Evolutionary conservation across 805 yeast genomes (phyloP).

Genomic region (Lipomyces mesembrius): DNA sequence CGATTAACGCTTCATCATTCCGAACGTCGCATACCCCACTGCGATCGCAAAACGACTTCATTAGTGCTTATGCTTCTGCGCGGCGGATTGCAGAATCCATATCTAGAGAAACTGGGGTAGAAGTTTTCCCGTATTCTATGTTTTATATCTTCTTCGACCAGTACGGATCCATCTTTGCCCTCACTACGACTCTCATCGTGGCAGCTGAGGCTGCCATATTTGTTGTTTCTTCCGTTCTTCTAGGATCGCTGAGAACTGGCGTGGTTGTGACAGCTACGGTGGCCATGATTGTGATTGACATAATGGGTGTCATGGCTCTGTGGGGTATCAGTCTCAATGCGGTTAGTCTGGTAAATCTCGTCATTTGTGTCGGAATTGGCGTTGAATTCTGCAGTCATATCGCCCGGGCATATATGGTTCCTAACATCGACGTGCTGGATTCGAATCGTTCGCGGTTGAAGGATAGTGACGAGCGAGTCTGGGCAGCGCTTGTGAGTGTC

Average conservation of each 20-base stretch:
- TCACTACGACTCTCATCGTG: constrained; percentile 60
- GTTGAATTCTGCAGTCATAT: constrained; percentile 93
- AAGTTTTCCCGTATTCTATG: constrained; percentile 87
- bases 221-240: constrained; percentile 56
- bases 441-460: constrained; percentile 39
- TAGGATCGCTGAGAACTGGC: constrained; percentile 72
- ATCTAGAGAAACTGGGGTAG: constrained; percentile 49
- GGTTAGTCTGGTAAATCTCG: constrained; percentile 81
- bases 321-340: constrained; percentile 84
- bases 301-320: constrained; percentile 79
- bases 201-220: constrained; percentile 61
- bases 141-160: constrained; percentile 93
- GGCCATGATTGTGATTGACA: constrained; percentile 64
- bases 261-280: constrained; percentile 62
- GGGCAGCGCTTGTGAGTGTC: constrained; percentile 70
- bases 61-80: constrained; percentile 75
- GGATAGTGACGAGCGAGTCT: constrained; percentile 48
- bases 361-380: constrained; percentile 91
- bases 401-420: constrained; percentile 71
- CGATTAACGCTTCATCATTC: constrained; percentile 66
- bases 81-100: constrained; percentile 64
- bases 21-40: constrained; percentile 80
- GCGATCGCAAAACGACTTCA: constrained; percentile 82
- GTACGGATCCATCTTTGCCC: constrained; percentile 65
- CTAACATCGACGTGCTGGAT: constrained; percentile 46